Conservation (phyloP, 73 alveolate species). For the Tetrahymena thermophila region DNA sequence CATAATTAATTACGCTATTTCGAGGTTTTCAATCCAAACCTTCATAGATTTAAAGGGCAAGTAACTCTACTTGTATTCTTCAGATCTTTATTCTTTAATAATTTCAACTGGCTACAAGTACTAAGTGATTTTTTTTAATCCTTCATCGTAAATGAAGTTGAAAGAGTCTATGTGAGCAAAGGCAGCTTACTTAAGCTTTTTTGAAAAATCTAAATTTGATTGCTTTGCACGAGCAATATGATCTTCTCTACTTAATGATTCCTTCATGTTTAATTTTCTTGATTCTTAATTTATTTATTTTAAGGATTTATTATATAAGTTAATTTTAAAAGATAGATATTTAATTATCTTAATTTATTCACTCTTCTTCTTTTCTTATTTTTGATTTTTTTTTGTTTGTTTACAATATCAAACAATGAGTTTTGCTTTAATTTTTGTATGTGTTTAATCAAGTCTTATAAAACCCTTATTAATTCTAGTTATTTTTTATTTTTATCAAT, state of each 20-base stretch:
- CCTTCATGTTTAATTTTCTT: not conserved
- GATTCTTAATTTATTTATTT: not conserved
- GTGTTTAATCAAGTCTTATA: not conserved
- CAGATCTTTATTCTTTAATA: constrained; percentile 41
- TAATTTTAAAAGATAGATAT: not conserved
- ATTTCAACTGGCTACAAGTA: constrained; percentile 82
- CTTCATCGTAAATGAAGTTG: constrained; percentile 83
- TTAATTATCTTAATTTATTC: not conserved
- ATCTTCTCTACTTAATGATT: not conserved
- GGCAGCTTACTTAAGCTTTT: constrained; percentile 36
- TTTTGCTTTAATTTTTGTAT: not conserved
- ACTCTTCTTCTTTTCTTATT: not conserved
- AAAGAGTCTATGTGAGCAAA: constrained; percentile 87
- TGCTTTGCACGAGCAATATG: not conserved
- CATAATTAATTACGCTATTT: constrained; percentile 51
- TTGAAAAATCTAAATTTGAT: not conserved
- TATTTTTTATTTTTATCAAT: not conserved
- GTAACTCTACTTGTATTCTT: constrained; percentile 54
- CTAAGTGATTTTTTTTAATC: constrained; percentile 77
- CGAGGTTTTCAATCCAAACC: constrained; percentile 77
- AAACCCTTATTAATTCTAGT: not conserved
- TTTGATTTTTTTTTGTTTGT: not conserved
- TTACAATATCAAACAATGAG: not conserved
- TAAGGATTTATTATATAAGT: not conserved
- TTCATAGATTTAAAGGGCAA: constrained; percentile 76